These are phyloP conservation scores for Beauveria pseudobassiana DNA, from an alignment of 2,329 filamentous ascomycete genomes.

Conservation along the genomic window DNA sequence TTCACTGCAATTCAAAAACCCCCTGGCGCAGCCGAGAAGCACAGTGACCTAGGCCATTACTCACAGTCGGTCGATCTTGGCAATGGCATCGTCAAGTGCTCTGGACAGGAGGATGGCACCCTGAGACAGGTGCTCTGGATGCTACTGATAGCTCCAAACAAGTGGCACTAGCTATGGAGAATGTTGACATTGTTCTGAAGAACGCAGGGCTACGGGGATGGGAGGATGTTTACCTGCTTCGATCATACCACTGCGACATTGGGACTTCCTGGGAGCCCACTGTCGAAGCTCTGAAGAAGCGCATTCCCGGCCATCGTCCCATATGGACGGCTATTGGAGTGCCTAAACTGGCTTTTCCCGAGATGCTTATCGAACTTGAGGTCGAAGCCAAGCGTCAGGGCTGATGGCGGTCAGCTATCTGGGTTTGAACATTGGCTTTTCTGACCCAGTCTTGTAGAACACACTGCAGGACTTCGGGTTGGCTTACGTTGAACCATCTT, in stretches of 20 bases:
- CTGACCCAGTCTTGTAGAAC: too few relatives aligned
- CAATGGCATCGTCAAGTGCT: conserved; percentile 18
- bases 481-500: too few relatives aligned
- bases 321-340: background rate
- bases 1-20: background rate
- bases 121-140: conserved; percentile 13
- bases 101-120: conserved; percentile 18
- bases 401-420: too few relatives aligned
- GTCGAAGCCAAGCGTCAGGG: background rate
- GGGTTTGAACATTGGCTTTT: too few relatives aligned
- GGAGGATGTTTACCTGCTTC: conserved; percentile 22
- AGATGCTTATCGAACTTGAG: background rate
- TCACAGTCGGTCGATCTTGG: conserved; percentile 19
- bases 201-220: conserved; percentile 18
- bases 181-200: conserved; percentile 19
- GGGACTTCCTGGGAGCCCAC: conserved; percentile 6
- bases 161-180: conserved; percentile 15
- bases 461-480: too few relatives aligned
- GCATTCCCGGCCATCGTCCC: background rate
- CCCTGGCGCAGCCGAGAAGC: background rate
- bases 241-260: conserved; percentile 19
- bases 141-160: conserved; percentile 10
- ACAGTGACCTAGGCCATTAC: conserved; percentile 13
- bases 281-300: background rate
- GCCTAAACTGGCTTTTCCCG: background rate